Conservation (phyloP, 345 rosid genomes). For the Aurinia saxatilis region DNA sequence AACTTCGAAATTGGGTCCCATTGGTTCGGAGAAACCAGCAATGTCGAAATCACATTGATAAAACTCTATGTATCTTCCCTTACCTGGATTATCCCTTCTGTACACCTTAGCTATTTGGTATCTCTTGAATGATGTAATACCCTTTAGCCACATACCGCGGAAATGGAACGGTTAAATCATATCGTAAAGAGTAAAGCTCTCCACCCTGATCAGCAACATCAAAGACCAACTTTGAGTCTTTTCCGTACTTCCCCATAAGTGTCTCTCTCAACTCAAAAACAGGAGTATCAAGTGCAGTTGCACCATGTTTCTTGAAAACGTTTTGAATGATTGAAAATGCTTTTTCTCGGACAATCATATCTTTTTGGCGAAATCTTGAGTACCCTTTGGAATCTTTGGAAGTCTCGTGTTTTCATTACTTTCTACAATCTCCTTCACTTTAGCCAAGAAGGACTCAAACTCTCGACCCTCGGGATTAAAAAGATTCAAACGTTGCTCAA, state of each 20-base stretch:
- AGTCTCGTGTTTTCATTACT: no score
- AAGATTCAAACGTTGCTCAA: constrained; percentile 34
- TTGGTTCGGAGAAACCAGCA: constrained; percentile 77
- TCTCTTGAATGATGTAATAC: constrained; percentile 69
- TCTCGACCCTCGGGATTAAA: constrained; percentile 42
- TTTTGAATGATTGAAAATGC: constrained; percentile 70
- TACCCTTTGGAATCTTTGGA: constrained; percentile 65
- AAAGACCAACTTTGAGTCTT: constrained; percentile 86
- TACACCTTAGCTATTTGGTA: constrained; percentile 89
- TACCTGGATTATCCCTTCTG: constrained; percentile 91
- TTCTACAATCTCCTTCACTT: no score
- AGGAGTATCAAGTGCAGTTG: constrained; percentile 91
- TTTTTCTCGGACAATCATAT: constrained; percentile 72
- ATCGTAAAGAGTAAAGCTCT: constrained; percentile 87
- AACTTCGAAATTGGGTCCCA: constrained; percentile 94
- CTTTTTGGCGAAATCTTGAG: constrained; percentile 85
- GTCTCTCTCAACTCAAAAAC: constrained; percentile 95
- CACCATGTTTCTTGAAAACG: constrained; percentile 88
- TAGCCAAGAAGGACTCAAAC: constrained; percentile 5
- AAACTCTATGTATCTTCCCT: constrained; percentile 94
- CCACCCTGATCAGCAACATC: constrained; percentile 99
- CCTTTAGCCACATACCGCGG: constrained; percentile 87
- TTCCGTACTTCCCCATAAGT: constrained; percentile 85
- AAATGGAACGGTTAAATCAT: constrained; percentile 94
- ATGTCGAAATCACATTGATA: constrained; percentile 96